Evolutionary conservation across 176 grass and related monocot species (phyloP), one percentile per base, ranked within the genome.

Genomic region (Eleusine coracana): DNA sequence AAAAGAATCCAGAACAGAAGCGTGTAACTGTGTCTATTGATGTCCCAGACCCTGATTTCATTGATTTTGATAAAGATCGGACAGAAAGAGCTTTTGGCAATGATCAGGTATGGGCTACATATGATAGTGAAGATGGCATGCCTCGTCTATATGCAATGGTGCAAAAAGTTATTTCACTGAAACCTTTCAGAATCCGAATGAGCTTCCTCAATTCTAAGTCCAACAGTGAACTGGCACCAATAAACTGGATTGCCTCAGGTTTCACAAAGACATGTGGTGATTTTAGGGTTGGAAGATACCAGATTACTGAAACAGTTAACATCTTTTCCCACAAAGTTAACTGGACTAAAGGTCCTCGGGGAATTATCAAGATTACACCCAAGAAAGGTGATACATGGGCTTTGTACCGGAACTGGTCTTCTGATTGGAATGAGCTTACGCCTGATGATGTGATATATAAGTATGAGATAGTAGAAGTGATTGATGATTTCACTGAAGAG

Each of bases 31-130:
- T 91, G 51, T 88, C 90, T 14, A 97, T 97, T 70, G 90, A 98
- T 91, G 96, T 98, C 41, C 96, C 96, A 54, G 96, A 98, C 70
- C 92, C 96, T 23, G 92, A 98, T 61, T 98, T 98, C 87, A 87
- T 93, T 75, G 96, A 95, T 83, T 98, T 98, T 86, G 92, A 98
- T 71, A 94, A 94, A 77, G 90, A 98, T 84, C 90, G 96, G n/a
- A 85, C 85, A 14, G 96, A 95, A 71, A 89, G 64, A 72, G 80
- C 89, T 84, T 98, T 98, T 59, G 56, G 56, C 56, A 59, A n/a
- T 59, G 21, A 59, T 59, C 56, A 59, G 56, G 56, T 59, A 23
- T 59, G 56, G 56, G 56, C 56, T 59, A 59, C 56, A 23, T 59
- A 59, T 59, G 96, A 98, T 68, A 91, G 88, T 29, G 96, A 98